phyloP scores from a whole-genome alignment of 768 basidiomycete species.

The Mycena leptocephala region DNA sequence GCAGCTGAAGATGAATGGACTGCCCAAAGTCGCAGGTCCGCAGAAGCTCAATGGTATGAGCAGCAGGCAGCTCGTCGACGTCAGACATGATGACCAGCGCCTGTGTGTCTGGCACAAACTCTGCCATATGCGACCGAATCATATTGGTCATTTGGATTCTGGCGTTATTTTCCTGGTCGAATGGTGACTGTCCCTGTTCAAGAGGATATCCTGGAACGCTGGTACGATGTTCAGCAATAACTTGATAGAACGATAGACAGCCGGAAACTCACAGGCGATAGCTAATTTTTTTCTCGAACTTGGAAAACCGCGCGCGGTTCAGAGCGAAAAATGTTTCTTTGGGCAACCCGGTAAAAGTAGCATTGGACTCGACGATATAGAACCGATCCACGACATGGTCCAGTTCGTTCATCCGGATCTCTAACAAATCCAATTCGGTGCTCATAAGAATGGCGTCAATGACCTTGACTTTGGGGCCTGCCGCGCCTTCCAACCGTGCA shows the following conservation, averaged over 20 bases:
- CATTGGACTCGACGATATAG: conserved; percentile 74
- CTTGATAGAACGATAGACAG: neutral
- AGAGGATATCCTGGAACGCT: conserved; percentile 66
- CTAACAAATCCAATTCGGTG: conserved; percentile 75
- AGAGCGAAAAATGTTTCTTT: conserved; percentile 68
- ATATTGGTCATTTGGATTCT: conserved; percentile 67
- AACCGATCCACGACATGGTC: conserved; percentile 71
- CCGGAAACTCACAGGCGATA: conserved; percentile 60
- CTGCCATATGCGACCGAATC: conserved; percentile 55
- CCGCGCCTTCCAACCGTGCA: conserved; percentile 72
- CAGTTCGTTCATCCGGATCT: conserved; percentile 76
- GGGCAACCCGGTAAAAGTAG: conserved; percentile 73
- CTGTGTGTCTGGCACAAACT: conserved; percentile 47
- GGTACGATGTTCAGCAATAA: neutral
- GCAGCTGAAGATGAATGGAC: conserved; percentile 73
- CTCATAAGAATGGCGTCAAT: conserved; percentile 75
- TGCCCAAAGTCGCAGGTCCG: conserved; percentile 67
- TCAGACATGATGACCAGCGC: conserved; percentile 75
- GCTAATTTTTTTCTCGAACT: conserved; percentile 69
- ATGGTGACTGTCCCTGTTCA: conserved; percentile 60
- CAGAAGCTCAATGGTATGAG: conserved; percentile 66
- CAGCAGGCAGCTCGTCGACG: conserved; percentile 74
- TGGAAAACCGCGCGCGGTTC: conserved; percentile 62
- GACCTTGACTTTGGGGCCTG: conserved; percentile 56
- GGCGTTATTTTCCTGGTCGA: conserved; percentile 65